Conservation (phyloP, 2,329 filamentous ascomycete genomes). For the Trichothecium sympodiale region DNA sequence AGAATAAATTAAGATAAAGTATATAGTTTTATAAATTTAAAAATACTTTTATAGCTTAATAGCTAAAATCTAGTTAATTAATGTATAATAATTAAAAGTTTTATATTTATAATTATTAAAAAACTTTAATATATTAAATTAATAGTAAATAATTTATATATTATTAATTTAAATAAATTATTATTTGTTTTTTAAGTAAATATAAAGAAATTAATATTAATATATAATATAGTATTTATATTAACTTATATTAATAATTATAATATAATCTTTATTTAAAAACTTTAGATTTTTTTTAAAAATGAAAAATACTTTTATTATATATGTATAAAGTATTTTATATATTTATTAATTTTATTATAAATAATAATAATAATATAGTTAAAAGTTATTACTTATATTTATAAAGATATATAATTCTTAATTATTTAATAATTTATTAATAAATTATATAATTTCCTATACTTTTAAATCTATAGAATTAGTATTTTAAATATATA, state of each 20-base stretch:
- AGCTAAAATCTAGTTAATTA: neutral
- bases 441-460: no score
- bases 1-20: neutral
- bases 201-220: no score
- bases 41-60: neutral
- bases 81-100: neutral
- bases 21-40: neutral
- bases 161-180: conserved; percentile 1
- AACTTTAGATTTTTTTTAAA: no score
- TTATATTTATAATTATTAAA: no score
- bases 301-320: no score
- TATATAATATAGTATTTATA: no score
- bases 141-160: conserved; percentile 1
- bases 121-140: conserved; percentile 1
- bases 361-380: neutral
- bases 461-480: no score
- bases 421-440: no score
- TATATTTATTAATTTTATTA: no score
- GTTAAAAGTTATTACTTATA: neutral
- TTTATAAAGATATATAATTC: conserved; percentile 1
- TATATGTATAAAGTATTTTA: conserved; percentile 2
- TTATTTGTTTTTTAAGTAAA: neutral
- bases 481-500: no score
- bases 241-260: no score
- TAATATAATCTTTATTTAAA: no score